Evolutionary conservation across 805 yeast species (phyloP).

Genomic region (Candida krabiensis): DNA sequence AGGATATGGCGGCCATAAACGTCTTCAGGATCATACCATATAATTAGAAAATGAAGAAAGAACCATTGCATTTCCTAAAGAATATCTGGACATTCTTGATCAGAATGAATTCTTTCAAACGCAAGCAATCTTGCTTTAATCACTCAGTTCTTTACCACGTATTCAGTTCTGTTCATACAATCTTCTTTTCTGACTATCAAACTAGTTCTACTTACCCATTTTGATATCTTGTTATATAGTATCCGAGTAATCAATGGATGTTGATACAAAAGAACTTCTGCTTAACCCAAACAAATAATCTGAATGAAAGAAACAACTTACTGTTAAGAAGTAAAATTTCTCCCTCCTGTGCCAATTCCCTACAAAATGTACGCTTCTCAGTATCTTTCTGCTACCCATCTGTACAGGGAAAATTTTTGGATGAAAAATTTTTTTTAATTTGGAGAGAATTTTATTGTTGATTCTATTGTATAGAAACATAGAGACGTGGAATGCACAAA

Average conservation of each 20-base stretch:
- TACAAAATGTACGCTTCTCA: neutral
- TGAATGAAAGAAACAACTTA: neutral
- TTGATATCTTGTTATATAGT: conserved; percentile 14
- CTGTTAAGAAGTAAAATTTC: conserved; percentile 3
- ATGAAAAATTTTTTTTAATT: neutral
- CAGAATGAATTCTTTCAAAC: too few relatives aligned
- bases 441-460: neutral
- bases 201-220: conserved; percentile 25
- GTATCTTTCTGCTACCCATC: neutral
- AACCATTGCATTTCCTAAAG: too few relatives aligned
- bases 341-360: conserved; percentile 2
- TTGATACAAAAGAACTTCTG: conserved; percentile 4
- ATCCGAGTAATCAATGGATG: conserved; percentile 13
- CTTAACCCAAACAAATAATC: conserved; percentile 1
- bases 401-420: neutral
- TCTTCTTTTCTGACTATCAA: too few relatives aligned
- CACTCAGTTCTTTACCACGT: too few relatives aligned
- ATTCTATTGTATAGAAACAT: neutral
- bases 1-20: too few relatives aligned
- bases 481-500: neutral
- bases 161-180: too few relatives aligned
- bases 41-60: too few relatives aligned
- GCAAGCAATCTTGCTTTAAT: too few relatives aligned
- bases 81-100: too few relatives aligned
- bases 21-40: too few relatives aligned